A percentile compares a stretch with the other conserved stretches of the same genome.
Evolutionary conservation across 2,329 filamentous ascomycete genomes (phyloP).

Genomic region (Xylariaceae sp.): DNA sequence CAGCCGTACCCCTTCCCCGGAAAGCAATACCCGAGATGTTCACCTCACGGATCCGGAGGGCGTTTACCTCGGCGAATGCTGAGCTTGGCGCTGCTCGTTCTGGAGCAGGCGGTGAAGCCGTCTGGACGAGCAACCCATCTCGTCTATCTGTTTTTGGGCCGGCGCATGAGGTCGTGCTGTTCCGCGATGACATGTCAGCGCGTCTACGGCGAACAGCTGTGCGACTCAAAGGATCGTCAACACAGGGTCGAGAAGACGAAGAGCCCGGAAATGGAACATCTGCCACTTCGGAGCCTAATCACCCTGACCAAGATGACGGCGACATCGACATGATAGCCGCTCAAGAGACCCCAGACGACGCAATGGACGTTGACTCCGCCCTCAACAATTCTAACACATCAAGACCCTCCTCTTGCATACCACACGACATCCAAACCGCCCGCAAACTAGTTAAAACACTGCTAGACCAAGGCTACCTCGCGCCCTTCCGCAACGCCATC

Average conservation of each 20-base stretch:
- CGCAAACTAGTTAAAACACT: constrained; percentile 85
- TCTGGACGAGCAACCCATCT: constrained; percentile 87
- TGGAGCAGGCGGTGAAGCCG: constrained; percentile 62
- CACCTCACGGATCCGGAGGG: constrained; percentile 78
- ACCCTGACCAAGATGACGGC: constrained; percentile 16
- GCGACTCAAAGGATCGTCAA: constrained; percentile 52
- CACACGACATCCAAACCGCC: constrained; percentile 55
- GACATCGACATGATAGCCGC: constrained; percentile 34
- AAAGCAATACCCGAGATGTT: constrained; percentile 81
- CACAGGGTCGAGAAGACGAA: constrained; percentile 18
- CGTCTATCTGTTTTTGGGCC: constrained; percentile 82
- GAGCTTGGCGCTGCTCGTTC: constrained; percentile 52
- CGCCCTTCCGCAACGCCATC: constrained; percentile 75
- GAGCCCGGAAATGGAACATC: constrained; percentile 17
- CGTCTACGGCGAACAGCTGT: constrained; percentile 75
- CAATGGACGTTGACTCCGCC: constrained; percentile 44
- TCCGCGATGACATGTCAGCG: constrained; percentile 80
- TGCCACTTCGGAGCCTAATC: constrained; percentile 4
- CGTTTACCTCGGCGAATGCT: constrained; percentile 72
- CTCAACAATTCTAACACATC: neutral
- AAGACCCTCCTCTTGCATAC: constrained; percentile 23
- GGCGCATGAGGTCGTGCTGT: constrained; percentile 79
- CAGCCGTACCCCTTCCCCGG: constrained; percentile 65
- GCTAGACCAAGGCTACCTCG: constrained; percentile 83
- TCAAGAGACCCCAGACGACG: constrained; percentile 23